phyloP scores from a whole-genome alignment of 495 filamentous ascomycete genomes.

The Penicillium coprophilum region DNA sequence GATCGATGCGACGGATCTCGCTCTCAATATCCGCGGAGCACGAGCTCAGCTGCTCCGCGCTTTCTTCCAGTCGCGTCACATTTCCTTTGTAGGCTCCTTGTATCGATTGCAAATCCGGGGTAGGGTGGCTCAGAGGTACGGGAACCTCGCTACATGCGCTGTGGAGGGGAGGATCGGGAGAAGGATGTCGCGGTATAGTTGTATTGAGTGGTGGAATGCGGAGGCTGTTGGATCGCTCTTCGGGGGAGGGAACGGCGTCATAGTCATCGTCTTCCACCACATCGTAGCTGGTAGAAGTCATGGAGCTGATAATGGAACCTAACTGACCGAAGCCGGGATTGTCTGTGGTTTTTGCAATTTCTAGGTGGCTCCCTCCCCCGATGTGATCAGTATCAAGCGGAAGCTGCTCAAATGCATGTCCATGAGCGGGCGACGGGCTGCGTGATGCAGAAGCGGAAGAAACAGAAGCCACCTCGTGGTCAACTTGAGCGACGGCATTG shows the following conservation, averaged over 20 bases:
- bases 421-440: slow-evolving; percentile 29
- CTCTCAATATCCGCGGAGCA: slow-evolving; percentile 75
- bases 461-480: slow-evolving; percentile 42
- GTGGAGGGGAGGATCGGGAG: slow-evolving; percentile 53
- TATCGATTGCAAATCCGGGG: slow-evolving; percentile 69
- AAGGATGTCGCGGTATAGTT: slow-evolving; percentile 31
- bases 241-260: slow-evolving; percentile 35
- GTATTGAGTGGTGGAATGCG: slow-evolving; percentile 38
- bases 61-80: slow-evolving; percentile 78
- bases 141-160: slow-evolving; percentile 60
- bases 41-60: slow-evolving; percentile 76
- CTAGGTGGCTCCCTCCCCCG: slow-evolving; percentile 23
- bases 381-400: slow-evolving; percentile 32
- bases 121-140: slow-evolving; percentile 68
- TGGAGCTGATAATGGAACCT: slow-evolving; percentile 44
- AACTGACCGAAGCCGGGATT: slow-evolving; percentile 29
- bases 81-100: slow-evolving; percentile 74
- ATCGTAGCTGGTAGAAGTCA: slow-evolving; percentile 46
- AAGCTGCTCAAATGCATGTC: slow-evolving; percentile 30
- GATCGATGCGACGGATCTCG: slow-evolving; percentile 76
- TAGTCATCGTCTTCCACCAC: slow-evolving; percentile 51
- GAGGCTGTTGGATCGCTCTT: slow-evolving; percentile 28
- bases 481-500: slow-evolving; percentile 46
- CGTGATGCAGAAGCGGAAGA: slow-evolving; percentile 38
- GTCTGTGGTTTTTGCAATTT: slow-evolving; percentile 27